phyloP scores from a whole-genome alignment of 192 early-diverging fungal species.

The Coemansia sp. region DNA sequence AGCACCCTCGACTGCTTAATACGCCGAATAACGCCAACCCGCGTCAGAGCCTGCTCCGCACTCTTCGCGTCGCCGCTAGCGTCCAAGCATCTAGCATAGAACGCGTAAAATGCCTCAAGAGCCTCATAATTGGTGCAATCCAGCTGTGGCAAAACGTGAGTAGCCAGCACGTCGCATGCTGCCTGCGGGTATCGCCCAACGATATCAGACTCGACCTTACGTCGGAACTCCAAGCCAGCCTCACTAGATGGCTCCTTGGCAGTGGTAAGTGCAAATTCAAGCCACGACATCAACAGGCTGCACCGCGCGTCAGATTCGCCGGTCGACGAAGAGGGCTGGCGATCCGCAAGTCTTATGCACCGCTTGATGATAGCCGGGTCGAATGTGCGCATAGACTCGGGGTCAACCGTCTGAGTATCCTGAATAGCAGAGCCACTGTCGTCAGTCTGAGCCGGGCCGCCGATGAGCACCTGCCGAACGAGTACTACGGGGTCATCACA shows the following conservation, averaged over 20 bases:
- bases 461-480: not conserved
- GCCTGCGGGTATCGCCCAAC: constrained; percentile 9
- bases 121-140: constrained; percentile 23
- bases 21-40: constrained; percentile 13
- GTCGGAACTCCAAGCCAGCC: not conserved
- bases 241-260: constrained; percentile 14
- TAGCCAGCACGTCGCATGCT: constrained; percentile 10
- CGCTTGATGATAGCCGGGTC: constrained; percentile 47
- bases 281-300: constrained; percentile 44
- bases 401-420: not conserved
- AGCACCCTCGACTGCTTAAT: constrained; percentile 17
- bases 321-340: not conserved
- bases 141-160: constrained; percentile 26
- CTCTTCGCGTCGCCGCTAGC: not conserved
- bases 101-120: constrained; percentile 21
- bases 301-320: not conserved
- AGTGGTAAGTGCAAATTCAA: constrained; percentile 41
- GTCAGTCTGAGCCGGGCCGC: not conserved
- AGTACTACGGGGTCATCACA: not conserved
- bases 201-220: constrained; percentile 26
- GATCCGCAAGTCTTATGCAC: constrained; percentile 16
- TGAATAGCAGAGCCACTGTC: not conserved
- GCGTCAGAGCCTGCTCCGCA: constrained; percentile 20
- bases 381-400: constrained; percentile 38
- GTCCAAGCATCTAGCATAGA: constrained; percentile 18